Evolutionary conservation across 2,329 filamentous ascomycete genomes (phyloP), one percentile per base, ranked within the genome.

Genomic region (Xylaria arbuscula): DNA sequence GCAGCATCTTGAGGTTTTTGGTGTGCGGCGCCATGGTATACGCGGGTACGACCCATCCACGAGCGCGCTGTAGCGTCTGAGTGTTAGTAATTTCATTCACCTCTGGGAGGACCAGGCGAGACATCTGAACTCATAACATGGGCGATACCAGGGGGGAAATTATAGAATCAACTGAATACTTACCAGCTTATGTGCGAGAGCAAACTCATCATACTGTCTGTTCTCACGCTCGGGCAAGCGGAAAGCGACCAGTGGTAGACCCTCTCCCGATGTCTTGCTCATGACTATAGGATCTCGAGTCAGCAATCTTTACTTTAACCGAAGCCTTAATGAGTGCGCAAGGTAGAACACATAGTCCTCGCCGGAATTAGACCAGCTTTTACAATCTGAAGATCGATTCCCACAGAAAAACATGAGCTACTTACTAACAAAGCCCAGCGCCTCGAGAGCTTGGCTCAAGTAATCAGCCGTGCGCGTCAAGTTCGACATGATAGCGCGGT

Each of bases 21-120:
- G 93, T 94, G 78, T 97, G 87, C 19, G 94, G 94, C 0, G 95
- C 95, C 95, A 98, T 98, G 47, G 94, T 98, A 82, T 98, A 98
- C 0, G 95, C 95, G 0, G 95, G 95, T 0, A 98, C 93, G 36
- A 98, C 92, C 95, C 95, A 98, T 51, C 93, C 93, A 40, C 94
- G 89, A 72, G 93, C 90, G 60, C 95, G 91, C 67, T 69, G 10
- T 22, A 10, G 24, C 9, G 22, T 48, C 34, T 22, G 4, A 48
- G 9, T 22, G 61, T 68, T 22, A 66, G 62, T 24, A 19, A 50
- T 5, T 57, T 34, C n/a, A 10, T 51, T 51, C 24, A n/a, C 17
- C 22, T 48, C 17, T 13, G 24, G 17, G 2, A 3, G 19, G 32
- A 17, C 15, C 9, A 24, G 36, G 40, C 40, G 24, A 1, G 28